Base-by-base conservation (phyloP, 805 yeast species). In the Debaryomyces hansenii region DNA sequence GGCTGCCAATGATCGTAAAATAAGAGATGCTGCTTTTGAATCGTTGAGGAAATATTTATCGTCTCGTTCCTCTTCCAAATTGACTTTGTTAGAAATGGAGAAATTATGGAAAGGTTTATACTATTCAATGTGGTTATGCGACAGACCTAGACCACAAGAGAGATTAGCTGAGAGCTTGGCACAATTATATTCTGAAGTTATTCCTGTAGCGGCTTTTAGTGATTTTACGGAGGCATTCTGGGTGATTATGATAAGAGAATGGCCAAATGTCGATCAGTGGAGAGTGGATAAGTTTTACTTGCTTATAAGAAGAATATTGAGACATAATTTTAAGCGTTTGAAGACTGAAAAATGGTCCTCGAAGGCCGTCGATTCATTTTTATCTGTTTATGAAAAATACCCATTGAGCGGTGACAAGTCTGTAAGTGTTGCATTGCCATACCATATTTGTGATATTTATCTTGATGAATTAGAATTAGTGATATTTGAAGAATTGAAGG, bases 101-200 rank as follows among this genome's bases (percentile, higher is more conserved):
- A 91, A 92, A 63, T 71, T 94, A 49, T 94, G 99, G 97, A 90
- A 88, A 67, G 99, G 98, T n/a, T 75, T 94, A 35, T 94, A 85
- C 67, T 94, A 77, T 62, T 81, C 96, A 9, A 89, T 94, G 96
- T 94, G 99, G 98, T 90, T 86, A 70, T 80, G 95, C 62, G 99
- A 94, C 65, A 81, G 91, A 60, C 96, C 97, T 21, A 77, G 86
- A 57, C 94, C 96, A 20, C 99, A 94, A 67, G 96, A 90, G 65
- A 71, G 84, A 48, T 71, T 94, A 33, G 96, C 96, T 2, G 78
- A 76, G 40, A 82, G 80, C 37, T 70, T 94, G 51, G 96, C 92
- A 2, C 72, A 66, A 64, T 76, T 69, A 20, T 82, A 72, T 49
- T 70, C 78, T 14, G 68, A 70, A 14, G 66, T 68, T 18, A 68